Evolutionary conservation across 2,329 filamentous ascomycete genomes (phyloP), one percentile per base, ranked within the genome.

Genomic region (Cryphonectria parasitica): DNA sequence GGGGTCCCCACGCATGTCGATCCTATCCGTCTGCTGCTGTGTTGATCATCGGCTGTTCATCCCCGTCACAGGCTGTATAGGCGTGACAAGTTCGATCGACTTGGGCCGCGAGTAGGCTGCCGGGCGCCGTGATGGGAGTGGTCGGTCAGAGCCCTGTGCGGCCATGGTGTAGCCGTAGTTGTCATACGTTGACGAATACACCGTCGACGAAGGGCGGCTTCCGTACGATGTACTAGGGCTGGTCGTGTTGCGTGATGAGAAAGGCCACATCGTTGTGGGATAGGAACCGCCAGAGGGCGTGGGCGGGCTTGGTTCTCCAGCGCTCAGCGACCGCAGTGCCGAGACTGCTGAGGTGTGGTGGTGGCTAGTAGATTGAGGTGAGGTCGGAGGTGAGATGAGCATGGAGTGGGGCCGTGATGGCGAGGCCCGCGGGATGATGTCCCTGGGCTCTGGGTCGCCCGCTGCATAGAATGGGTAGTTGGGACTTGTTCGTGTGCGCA

Each of bases 11-110:
- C 4, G n/a, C 19, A 15, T 41, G 67, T 56, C 64, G 64, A 66
- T 61, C 31, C 52, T 45, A 45, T 22, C 25, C 45, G 45, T 28
- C 17, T 43, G 13, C 28, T 54, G 31, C 64, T 13, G 15, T 34
- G 41, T 22, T 39, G 2, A 36, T 52, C 58, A 49, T n/a, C 63
- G 63, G n/a, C 63, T 49, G 63, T 52, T 56, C 43, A 17, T 54
- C 22, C 54, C 52, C 41, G 64, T 68, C 72, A 70, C 65, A 73
- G 89, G 75, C 85, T 83, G 67, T 85, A 89, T 84, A 45, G 89
- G 88, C 66, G 88, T 89, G 61, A 90, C 87, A 31, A 90, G 82
- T 79, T 90, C 88, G 75, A 90, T 88, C 80, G 88, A 90, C 79
- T 86, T 89, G 45, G 88, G 87, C 63, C 88, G 83, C 74, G 86